A percentile compares a stretch with the other conserved stretches of the same genome.
Conservation (phyloP, 768 basidiomycete species). For the Suillus occidentalis region DNA sequence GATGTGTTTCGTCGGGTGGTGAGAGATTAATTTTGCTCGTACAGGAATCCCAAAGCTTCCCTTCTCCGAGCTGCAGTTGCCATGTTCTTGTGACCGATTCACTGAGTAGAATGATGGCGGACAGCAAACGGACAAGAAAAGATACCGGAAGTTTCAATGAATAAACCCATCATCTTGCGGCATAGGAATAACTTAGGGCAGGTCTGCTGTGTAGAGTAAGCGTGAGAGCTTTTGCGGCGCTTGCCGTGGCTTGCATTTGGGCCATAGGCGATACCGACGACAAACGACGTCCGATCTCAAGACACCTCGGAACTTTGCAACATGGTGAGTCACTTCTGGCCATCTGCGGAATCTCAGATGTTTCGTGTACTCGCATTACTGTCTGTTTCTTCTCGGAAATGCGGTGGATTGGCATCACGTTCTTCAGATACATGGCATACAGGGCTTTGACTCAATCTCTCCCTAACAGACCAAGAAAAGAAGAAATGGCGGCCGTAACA, state of each 20-base stretch:
- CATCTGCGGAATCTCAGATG: background rate
- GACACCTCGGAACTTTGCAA: constrained; percentile 23
- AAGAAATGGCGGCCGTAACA: constrained; percentile 99
- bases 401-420: background rate
- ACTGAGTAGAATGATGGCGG: background rate
- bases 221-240: constrained; percentile 24
- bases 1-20: background rate
- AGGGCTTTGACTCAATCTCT: constrained; percentile 11
- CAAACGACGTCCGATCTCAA: constrained; percentile 20
- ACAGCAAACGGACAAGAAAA: background rate
- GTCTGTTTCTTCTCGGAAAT: constrained; percentile 6
- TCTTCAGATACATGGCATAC: constrained; percentile 6
- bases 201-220: constrained; percentile 9
- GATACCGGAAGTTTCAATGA: background rate
- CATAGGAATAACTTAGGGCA: constrained; percentile 23
- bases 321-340: constrained; percentile 29
- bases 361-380: background rate
- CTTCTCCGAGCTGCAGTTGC: background rate
- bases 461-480: constrained; percentile 89
- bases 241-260: constrained; percentile 19
- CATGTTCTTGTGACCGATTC: background rate
- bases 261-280: constrained; percentile 11
- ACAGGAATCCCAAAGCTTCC: background rate
- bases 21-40: background rate
- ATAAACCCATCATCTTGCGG: background rate